phyloP scores from a whole-genome alignment of 495 filamentous ascomycete species.

The Staphylotrichum longicolle region DNA sequence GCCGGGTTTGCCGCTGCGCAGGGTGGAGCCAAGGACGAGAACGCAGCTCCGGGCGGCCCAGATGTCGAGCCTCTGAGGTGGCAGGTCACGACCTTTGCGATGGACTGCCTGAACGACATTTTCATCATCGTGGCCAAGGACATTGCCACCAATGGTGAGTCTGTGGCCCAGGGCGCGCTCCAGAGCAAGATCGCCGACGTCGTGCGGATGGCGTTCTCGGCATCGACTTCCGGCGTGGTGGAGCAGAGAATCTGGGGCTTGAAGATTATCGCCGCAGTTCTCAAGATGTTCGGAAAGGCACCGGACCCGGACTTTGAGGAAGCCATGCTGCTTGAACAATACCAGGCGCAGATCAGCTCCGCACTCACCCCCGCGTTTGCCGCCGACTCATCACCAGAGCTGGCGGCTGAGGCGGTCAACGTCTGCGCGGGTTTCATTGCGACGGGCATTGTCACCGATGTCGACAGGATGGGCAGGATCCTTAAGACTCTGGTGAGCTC shows the following conservation, averaged over 20 bases:
- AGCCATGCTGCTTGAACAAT: constrained; percentile 92
- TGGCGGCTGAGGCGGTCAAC: constrained; percentile 92
- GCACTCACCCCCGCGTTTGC: constrained; percentile 96
- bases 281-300: constrained; percentile 94
- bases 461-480: constrained; percentile 97
- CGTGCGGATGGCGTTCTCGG: constrained; percentile 96
- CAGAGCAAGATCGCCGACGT: constrained; percentile 87
- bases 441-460: constrained; percentile 93
- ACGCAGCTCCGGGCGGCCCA: constrained; percentile 51
- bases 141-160: constrained; percentile 64
- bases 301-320: constrained; percentile 97
- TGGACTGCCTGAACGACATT: constrained; percentile 86
- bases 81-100: constrained; percentile 94
- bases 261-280: constrained; percentile 86
- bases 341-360: constrained; percentile 96
- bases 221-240: constrained; percentile 89
- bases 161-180: constrained; percentile 67
- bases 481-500: constrained; percentile 88
- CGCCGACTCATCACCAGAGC: constrained; percentile 88
- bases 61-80: constrained; percentile 88
- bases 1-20: constrained; percentile 82
- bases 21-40: constrained; percentile 62
- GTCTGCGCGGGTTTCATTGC: constrained; percentile 98
- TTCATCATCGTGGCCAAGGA: constrained; percentile 72
- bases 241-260: constrained; percentile 85